Conservation (phyloP, 2,329 filamentous ascomycete species). For the Claviceps sorghi region DNA sequence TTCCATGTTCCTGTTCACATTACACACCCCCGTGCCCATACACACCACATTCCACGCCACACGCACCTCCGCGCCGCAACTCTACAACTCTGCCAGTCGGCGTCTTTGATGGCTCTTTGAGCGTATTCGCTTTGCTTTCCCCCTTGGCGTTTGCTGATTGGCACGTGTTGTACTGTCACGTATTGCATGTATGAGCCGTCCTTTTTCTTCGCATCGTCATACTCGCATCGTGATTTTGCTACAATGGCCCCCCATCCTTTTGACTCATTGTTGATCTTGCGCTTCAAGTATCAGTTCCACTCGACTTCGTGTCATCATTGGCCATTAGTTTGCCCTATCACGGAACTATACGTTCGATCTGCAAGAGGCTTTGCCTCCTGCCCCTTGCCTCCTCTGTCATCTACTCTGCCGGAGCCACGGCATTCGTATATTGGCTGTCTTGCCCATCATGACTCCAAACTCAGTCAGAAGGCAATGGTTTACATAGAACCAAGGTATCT, state of each 20-base stretch:
- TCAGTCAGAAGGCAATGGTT: not conserved
- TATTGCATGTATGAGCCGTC: not conserved
- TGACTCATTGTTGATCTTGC: not conserved
- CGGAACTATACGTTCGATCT: not conserved
- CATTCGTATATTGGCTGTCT: not conserved
- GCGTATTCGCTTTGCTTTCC: not conserved
- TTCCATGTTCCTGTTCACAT: not conserved
- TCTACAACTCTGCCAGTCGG: constrained; percentile 2
- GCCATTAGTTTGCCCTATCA: not conserved
- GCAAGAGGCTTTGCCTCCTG: not conserved
- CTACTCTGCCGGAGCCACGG: constrained; percentile 1
- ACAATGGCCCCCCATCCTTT: not conserved
- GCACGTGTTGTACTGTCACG: not conserved
- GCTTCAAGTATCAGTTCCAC: not conserved
- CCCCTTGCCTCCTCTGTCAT: not conserved
- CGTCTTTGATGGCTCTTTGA: not conserved
- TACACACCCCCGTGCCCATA: not conserved
- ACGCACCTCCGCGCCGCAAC: not conserved
- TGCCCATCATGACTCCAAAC: not conserved
- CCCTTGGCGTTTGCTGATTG: not conserved
- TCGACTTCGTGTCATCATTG: not conserved
- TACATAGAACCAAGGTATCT: not conserved
- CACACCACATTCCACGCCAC: not conserved
- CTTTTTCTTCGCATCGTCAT: too few relatives aligned
- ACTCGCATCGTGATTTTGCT: not conserved